These are phyloP conservation scores for Coffea eugenioides DNA, from an alignment of 257 asterid genomes.

Conservation along the genomic window DNA sequence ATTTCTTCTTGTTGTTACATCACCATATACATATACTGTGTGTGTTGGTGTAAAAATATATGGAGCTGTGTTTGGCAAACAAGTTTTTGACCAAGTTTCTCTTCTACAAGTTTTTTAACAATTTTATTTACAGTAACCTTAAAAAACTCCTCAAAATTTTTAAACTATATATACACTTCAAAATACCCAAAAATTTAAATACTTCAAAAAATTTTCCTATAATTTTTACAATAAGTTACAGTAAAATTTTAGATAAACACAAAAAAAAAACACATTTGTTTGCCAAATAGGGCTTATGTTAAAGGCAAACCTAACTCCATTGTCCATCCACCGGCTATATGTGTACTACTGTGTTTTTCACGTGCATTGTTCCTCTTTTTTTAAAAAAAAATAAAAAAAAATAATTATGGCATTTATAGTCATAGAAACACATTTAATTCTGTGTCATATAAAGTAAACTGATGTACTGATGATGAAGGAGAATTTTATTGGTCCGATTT, in stretches of 20 bases:
- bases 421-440: background rate
- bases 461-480: background rate
- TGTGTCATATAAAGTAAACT: background rate
- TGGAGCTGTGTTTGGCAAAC: too few species aligned
- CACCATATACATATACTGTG: background rate
- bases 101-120: too few species aligned
- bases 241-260: too few species aligned
- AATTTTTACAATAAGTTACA: too few species aligned
- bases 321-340: background rate
- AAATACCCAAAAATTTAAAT: too few species aligned
- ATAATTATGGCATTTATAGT: background rate
- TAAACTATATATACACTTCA: too few species aligned
- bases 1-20: background rate
- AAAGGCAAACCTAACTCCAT: conserved; percentile 1
- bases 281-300: background rate
- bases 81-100: too few species aligned
- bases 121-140: too few species aligned
- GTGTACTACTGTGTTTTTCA: background rate
- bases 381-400: background rate
- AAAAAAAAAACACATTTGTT: too few species aligned
- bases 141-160: too few species aligned
- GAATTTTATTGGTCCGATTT: background rate
- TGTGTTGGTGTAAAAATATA: background rate
- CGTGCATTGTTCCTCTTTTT: background rate
- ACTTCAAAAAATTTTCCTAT: too few species aligned